Evolutionary conservation across 805 yeast genomes (phyloP), one percentile per base, ranked within the genome.

Genomic region (Candida ovalis): DNA sequence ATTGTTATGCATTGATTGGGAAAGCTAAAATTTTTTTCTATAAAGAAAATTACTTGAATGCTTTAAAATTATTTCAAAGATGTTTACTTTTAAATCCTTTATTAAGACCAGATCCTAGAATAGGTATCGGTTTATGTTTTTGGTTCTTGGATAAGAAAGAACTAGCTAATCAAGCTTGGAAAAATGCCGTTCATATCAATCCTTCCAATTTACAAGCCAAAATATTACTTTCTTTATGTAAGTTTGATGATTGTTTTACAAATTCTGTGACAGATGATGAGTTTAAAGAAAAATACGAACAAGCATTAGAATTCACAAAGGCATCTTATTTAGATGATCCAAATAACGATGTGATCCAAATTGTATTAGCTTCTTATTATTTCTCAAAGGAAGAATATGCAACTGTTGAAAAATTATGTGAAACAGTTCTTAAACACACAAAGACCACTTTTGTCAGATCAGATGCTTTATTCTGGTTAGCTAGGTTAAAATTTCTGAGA

Each of bases 81-180:
- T 83, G 87, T 7, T 72, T 94, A 54, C 75, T 84, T 30, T 73
- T 83, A 43, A 84, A 89, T 52, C 97, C 97, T 2, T 63, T 85
- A 33, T 70, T 86, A 56, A 78, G 78, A 56, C 97, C 98, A 4
- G 97, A 92, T 69, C 95, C 97, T 18, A 76, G 99, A 66, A 77
- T 94, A 51, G 99, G 98, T 25, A 81, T 92, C 51, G 99, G 99
- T 32, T 71, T 94, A 54, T 91, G 97, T 66, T 92, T 84, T 63
- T 94, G 97, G 97, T 80, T 80, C 51, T 71, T 94, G 52, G 85
- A 85, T 45, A 96, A 88, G 64, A 78, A 80, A 53, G 77, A 77
- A 44, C 77, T 88, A 71, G 98, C 99, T 0, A 61, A 77, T 6
- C 70, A 72, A 43, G 85, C 98, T 0, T 94, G 98, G 97, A 77